Base-by-base conservation (phyloP, 129 eudicot species). In the Apium graveolens region DNA sequence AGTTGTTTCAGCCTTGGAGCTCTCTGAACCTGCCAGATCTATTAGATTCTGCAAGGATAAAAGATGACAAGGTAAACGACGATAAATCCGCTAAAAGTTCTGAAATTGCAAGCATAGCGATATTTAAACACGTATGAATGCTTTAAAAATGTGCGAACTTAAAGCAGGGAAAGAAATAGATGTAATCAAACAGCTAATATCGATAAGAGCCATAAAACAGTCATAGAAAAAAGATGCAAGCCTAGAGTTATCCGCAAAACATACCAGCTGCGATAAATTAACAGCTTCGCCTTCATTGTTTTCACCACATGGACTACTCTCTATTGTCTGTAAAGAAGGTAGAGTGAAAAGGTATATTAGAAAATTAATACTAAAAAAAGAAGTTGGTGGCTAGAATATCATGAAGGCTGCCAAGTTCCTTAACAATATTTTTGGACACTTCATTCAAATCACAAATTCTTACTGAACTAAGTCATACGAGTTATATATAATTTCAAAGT, bases 21-120 rank as follows among this genome's bases (percentile, higher is more conserved):
- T 95, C 88, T 95, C 99, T 49, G 99, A 92, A 88, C 99, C 99
- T 53, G 99, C 99, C 89, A 92, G 90, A 83, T 95, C 99, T 84
- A 95, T 95, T 62, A 95, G 92, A 86, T 95, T 91, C 99, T 95
- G 94, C 94, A 90, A 70, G 46, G 71, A 76, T 57, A 55, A 44
- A 79, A 71, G 53, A 38, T 70, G 35, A 60, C 70, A 11, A 57
- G 42, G 35, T 27, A 29, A 60, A 39, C 41, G 32, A 60, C 11
- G 0, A 60, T 57, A 60, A 9, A 39, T 63, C 5, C 68, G 11
- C 1, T 60, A 11, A 53, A 60, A 12, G 11, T 60, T 60, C 6
- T 8, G 21, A 46, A 29, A 32, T 34, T 18, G 37, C 41, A 16
- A 24, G 45, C 13, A 75, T 26, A 16, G 34, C 2, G 35, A 32